Conservation (phyloP, 768 basidiomycete species). For the Mycena chlorophos region DNA sequence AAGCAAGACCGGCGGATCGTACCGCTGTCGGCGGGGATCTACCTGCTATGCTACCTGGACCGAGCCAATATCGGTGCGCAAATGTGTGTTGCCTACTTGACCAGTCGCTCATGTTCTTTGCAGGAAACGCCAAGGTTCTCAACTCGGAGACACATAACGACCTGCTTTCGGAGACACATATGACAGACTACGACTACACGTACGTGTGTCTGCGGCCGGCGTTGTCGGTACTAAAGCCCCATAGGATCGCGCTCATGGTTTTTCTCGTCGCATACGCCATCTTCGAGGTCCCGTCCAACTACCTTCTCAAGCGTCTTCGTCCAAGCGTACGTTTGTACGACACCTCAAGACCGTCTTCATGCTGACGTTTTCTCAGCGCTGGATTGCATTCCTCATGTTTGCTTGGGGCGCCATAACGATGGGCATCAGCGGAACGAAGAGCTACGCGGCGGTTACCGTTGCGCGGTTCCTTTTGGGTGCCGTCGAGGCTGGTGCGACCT, state of each 20-base stretch:
- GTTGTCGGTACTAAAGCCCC: background rate
- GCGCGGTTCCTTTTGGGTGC: slow-evolving; percentile 46
- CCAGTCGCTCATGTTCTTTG: background rate
- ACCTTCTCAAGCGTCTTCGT: slow-evolving; percentile 35
- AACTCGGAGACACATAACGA: slow-evolving; percentile 33
- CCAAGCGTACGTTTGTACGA: background rate
- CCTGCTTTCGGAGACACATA: slow-evolving; percentile 29
- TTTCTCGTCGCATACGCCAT: slow-evolving; percentile 42
- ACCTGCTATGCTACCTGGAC: slow-evolving; percentile 37
- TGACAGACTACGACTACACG: slow-evolving; percentile 34
- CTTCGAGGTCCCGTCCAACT: slow-evolving; percentile 43
- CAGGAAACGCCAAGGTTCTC: slow-evolving; percentile 35
- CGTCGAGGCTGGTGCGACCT: slow-evolving; percentile 34
- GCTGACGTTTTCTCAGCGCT: slow-evolving; percentile 21
- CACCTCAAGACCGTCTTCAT: background rate
- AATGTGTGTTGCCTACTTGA: no score
- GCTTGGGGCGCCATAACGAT: slow-evolving; percentile 41
- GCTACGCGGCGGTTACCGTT: slow-evolving; percentile 38
- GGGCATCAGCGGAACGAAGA: slow-evolving; percentile 37
- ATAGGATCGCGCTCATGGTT: slow-evolving; percentile 36
- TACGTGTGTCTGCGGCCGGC: background rate
- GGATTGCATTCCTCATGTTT: slow-evolving; percentile 43
- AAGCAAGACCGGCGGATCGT: slow-evolving; percentile 37
- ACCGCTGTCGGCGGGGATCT: slow-evolving; percentile 38
- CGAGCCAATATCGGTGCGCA: slow-evolving; percentile 26